Percentiles rank a stretch among this genome's conserved stretches.
Evolutionary conservation across 805 yeast species (phyloP).

Genomic region (Isabelozyma rhagii): DNA sequence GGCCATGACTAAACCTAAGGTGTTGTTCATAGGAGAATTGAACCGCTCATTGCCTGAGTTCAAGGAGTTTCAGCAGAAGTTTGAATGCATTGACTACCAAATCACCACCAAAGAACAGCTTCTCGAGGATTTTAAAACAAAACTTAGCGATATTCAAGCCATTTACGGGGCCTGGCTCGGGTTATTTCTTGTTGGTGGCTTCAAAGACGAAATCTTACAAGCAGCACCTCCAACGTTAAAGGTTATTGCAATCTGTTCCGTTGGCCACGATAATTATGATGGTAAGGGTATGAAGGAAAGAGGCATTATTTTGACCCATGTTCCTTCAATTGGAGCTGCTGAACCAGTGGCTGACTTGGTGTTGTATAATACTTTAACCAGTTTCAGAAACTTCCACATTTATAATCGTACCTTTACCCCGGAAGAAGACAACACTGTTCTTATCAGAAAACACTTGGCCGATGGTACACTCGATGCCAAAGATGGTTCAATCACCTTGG

Average conservation of each 20-base stretch:
- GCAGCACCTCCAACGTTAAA: constrained; percentile 45
- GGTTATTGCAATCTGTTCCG: constrained; percentile 52
- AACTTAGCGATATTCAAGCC: constrained; percentile 44
- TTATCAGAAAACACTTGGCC: constrained; percentile 37
- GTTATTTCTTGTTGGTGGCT: constrained; percentile 50
- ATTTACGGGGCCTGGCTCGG: constrained; percentile 63
- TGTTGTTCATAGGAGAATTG: constrained; percentile 50
- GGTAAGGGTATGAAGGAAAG: constrained; percentile 33
- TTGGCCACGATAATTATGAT: constrained; percentile 56
- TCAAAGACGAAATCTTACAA: constrained; percentile 40
- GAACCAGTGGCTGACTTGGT: constrained; percentile 75
- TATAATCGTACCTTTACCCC: constrained; percentile 42
- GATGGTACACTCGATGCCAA: constrained; percentile 30
- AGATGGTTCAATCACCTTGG: constrained; percentile 19
- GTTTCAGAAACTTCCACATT: constrained; percentile 54
- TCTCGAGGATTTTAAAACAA: constrained; percentile 34
- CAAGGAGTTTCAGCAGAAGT: constrained; percentile 33
- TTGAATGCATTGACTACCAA: constrained; percentile 36
- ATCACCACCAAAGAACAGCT: constrained; percentile 43
- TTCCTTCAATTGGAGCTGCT: constrained; percentile 53
- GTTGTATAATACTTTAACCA: constrained; percentile 52
- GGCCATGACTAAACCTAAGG: constrained; percentile 27
- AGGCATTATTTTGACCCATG: constrained; percentile 58
- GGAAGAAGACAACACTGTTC: constrained; percentile 40
- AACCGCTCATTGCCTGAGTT: constrained; percentile 47